phyloP scores from a whole-genome alignment of 106 monocot genomes.

The Phalaenopsis aphrodite region DNA sequence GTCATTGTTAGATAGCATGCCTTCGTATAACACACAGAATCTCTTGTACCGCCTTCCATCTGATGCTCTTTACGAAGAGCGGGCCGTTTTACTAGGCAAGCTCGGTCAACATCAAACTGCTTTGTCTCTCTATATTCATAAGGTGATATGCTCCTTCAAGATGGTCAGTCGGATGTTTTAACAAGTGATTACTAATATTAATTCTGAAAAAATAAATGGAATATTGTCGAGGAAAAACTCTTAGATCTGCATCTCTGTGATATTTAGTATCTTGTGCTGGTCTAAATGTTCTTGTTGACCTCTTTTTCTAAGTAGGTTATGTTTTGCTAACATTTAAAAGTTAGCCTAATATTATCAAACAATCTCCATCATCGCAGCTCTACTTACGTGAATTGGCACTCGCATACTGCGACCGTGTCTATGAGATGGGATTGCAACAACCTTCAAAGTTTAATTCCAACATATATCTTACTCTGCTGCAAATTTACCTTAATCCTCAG shows the following conservation, averaged over 20 bases:
- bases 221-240: background rate
- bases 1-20: conserved; percentile 63
- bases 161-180: background rate
- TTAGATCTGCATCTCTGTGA: background rate
- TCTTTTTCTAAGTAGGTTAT: background rate
- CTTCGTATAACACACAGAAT: conserved; percentile 58
- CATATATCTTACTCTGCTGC: conserved; percentile 85
- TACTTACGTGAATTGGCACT: conserved; percentile 64
- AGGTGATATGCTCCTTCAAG: conserved; percentile 32
- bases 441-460: conserved; percentile 53
- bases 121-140: conserved; percentile 86
- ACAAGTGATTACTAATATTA: background rate
- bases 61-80: conserved; percentile 88
- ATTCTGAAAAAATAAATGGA: background rate
- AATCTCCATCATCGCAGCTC: conserved; percentile 45
- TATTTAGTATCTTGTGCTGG: background rate
- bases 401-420: conserved; percentile 87
- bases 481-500: conserved; percentile 88
- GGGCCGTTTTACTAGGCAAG: conserved; percentile 78
- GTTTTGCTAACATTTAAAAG: background rate
- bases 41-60: conserved; percentile 72
- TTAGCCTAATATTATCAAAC: background rate
- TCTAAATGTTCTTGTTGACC: background rate
- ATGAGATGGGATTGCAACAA: conserved; percentile 46
- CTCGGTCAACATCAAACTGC: conserved; percentile 91